Evolutionary conservation across 179 eudicot genomes (phyloP).

Genomic region (Dionaea muscipula): DNA sequence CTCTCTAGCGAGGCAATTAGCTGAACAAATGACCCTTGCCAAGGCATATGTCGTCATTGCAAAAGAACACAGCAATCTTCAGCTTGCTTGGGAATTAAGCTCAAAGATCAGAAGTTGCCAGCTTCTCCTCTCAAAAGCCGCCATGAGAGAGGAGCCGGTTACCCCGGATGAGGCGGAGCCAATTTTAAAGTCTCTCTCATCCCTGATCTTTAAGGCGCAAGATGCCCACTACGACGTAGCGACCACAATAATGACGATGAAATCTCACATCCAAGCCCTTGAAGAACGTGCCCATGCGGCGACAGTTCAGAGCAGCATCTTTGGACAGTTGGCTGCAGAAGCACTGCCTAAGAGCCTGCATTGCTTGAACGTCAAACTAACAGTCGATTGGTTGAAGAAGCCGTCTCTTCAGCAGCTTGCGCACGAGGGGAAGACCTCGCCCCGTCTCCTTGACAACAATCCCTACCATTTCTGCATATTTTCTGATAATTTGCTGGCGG

Average conservation of each 20-base stretch:
- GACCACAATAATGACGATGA: slow-evolving; percentile 71
- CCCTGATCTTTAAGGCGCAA: slow-evolving; percentile 55
- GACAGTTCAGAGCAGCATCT: slow-evolving; percentile 44
- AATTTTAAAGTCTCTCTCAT: slow-evolving; percentile 37
- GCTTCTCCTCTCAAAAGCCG: slow-evolving; percentile 62
- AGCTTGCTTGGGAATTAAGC: slow-evolving; percentile 77
- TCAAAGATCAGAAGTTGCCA: slow-evolving; percentile 60
- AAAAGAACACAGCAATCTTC: slow-evolving; percentile 67
- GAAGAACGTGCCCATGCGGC: slow-evolving; percentile 72
- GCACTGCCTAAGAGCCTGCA: slow-evolving; percentile 57
- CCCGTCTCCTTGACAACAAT: slow-evolving; percentile 54
- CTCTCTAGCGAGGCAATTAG: slow-evolving; percentile 63
- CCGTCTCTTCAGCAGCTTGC: slow-evolving; percentile 30
- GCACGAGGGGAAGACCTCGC: slow-evolving; percentile 43
- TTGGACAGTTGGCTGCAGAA: slow-evolving; percentile 64
- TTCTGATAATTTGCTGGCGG: slow-evolving; percentile 61
- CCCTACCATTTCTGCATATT: slow-evolving; percentile 70
- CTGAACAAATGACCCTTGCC: slow-evolving; percentile 70
- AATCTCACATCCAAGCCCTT: slow-evolving; percentile 81
- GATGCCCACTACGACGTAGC: slow-evolving; percentile 77
- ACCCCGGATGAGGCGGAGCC: slow-evolving; percentile 51
- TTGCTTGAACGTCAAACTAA: slow-evolving; percentile 42
- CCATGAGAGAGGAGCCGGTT: slow-evolving; percentile 52
- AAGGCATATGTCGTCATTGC: slow-evolving; percentile 72
- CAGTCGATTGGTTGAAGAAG: slow-evolving; percentile 43